Evolutionary conservation across 1,284 basidiomycete genomes (phyloP).

Genomic region (Irpex sp.): DNA sequence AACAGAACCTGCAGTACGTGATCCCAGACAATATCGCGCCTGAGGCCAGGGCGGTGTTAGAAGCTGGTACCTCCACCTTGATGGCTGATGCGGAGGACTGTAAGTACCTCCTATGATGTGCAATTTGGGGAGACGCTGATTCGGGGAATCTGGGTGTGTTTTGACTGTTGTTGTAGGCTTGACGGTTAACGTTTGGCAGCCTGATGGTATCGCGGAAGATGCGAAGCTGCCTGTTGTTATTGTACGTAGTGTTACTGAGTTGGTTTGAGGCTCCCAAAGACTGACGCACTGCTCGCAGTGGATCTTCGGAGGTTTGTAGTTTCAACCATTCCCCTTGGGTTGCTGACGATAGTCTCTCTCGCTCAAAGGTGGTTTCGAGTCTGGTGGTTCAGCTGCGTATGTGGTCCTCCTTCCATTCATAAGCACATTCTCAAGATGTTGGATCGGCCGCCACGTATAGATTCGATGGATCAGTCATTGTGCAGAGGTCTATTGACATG

Average conservation of each 20-base stretch:
- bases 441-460: not conserved
- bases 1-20: not conserved
- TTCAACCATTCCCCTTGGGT: too few relatives aligned
- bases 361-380: conserved; percentile 4
- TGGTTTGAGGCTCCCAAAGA: not conserved
- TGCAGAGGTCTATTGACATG: conserved; percentile 40
- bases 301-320: conserved; percentile 44
- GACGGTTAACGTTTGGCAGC: conserved; percentile 52
- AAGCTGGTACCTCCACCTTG: not conserved
- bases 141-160: not conserved
- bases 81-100: not conserved
- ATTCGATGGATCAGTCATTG: conserved; percentile 29
- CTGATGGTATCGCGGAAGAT: conserved; percentile 31
- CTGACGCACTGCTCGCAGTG: conserved; percentile 29
- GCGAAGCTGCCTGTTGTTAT: conserved; percentile 52
- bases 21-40: not conserved
- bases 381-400: conserved; percentile 2
- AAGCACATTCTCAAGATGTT: not conserved
- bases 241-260: conserved; percentile 28
- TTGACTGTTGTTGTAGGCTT: conserved; percentile 22
- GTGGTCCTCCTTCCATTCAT: not conserved
- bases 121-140: too few relatives aligned
- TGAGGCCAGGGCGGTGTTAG: not conserved
- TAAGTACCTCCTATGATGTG: not conserved
- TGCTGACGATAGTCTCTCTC: too few relatives aligned